Percentiles rank a stretch among this genome's conserved stretches.
Conservation (phyloP, 345 rosid genomes). For the Salix exigua region DNA sequence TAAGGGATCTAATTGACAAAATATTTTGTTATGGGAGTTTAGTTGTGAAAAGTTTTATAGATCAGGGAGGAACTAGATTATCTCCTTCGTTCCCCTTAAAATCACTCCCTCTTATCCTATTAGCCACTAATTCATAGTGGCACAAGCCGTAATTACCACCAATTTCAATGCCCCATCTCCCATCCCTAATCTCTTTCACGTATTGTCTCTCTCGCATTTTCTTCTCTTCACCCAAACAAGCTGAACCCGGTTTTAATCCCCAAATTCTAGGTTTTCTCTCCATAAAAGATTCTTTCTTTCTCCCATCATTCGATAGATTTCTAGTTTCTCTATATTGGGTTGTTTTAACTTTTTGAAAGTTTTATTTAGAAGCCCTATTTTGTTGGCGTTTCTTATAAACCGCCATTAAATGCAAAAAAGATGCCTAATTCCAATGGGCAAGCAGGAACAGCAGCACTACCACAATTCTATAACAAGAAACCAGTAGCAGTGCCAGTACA, state of each 20-base stretch:
- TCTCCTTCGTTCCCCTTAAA: neutral
- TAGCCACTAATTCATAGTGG: neutral
- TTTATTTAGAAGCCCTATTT: neutral
- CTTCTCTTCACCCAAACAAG: neutral
- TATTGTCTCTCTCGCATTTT: neutral
- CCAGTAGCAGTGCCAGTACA: neutral
- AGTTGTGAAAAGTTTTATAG: neutral
- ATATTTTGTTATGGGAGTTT: neutral
- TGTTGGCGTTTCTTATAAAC: neutral
- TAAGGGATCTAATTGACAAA: too few relatives aligned
- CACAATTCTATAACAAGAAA: too few relatives aligned
- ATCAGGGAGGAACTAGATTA: too few relatives aligned
- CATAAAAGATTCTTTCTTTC: neutral
- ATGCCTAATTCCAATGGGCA: slow-evolving; percentile 24
- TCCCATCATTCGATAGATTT: neutral
- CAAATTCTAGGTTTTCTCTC: neutral
- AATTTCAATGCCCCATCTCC: neutral
- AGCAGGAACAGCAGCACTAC: slow-evolving; percentile 3
- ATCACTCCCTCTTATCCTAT: neutral
- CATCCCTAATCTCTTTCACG: neutral
- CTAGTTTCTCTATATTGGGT: neutral
- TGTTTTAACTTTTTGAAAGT: neutral
- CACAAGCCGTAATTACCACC: neutral
- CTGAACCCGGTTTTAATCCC: neutral
- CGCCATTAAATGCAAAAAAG: neutral